Base-by-base conservation (phyloP, 352 stramenopile genomes). In the Globisporangium alternatum region DNA sequence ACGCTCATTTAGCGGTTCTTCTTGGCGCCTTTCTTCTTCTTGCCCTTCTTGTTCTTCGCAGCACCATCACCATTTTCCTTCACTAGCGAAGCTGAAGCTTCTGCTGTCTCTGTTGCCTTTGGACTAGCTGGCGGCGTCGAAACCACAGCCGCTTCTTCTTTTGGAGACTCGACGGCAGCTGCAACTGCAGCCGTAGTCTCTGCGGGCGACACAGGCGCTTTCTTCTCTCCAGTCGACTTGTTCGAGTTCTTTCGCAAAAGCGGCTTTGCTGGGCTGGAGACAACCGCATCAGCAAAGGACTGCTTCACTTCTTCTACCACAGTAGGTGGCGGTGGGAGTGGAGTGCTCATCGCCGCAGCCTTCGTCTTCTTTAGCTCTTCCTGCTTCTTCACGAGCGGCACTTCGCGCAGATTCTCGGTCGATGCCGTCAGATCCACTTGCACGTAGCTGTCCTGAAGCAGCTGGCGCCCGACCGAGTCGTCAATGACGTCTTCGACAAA, bases 391-490 rank as follows among this genome's bases (percentile, higher is more conserved):
- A 53, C 64, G 15, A 62, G 55, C 53, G 65, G 51, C 17, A 63
- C 54, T 47, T 69, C 62, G 5, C 73, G 73, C 12, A 78, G 37
- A 39, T 71, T 74, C 51, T 80, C 73, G 0, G 70, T 81, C 25
- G 74, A 81, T 49, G 72, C 71, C 7, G 82, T 88, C 49, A 91
- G 66, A 6, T 91, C 80, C 49, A 91, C 80, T 30, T 88, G 72
- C 21, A 91, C 80, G 56, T 86, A 91, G 54, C 88, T 80, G 12
- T 91, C 82, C 44, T 80, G 79, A 2, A 77, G 79, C 1, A 76
- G 60, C 31, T 88, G 54, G 71, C 71, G 45, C 15, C 45, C 52
- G 7, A 87, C 63, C 15, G 80, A 83, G 48, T 80, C 68, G 25
- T 75, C 66, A 39, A 91, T 63, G 8, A 83, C 56, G 6, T 83